Evolutionary conservation across 306 rosid species (phyloP), one percentile per base, ranked within the genome.

Genomic region (Coriaria nepalensis): DNA sequence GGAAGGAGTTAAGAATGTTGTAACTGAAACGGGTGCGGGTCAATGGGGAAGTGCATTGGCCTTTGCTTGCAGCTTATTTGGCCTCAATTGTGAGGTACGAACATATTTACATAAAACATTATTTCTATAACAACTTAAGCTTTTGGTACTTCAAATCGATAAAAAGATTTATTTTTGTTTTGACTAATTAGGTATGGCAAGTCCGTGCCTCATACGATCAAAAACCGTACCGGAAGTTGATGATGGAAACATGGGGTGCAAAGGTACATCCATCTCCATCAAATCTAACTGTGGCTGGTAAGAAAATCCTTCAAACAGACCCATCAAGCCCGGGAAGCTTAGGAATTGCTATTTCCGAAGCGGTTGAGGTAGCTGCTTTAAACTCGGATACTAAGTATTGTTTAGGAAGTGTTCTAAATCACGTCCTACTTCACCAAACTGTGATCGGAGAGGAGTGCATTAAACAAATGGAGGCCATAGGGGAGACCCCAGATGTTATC

Each of bases 221-320:
- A 40, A 90, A 90, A 58, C 97, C 95, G 5, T 84, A 90, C 57
- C 72, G 97, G 8, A 77, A 81, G 62, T 9, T 84, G 66, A 84
- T 90, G 97, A 90, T 90, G 97, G 74, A 90, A 71, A 90, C 97
- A 38, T 90, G 94, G 95, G 95, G 95, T n/a, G 95, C 94, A 53
- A 77, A 77, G 44, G 97, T 90, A 10, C 94, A 84, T 40, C 84
- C 97, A 14, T 90, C 97, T 57, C 95, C 95, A n/a, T 90, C 97
- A 0, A 59, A 11, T 45, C 6, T 77, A 0, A 90, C 97, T 6
- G 90, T 78, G 45, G 62, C 78, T 6, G 97, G 95, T 38, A 72
- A 66, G 50, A 81, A 65, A 46, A 66, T 81, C 6, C 95, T 90
- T 44, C 53, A 67, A 42, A 47, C 29, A 66, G 84, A 84, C 72